Evolutionary conservation across 352 stramenopile genomes (phyloP), one percentile per base, ranked within the genome.

Genomic region (Globisporangium cederbergense): DNA sequence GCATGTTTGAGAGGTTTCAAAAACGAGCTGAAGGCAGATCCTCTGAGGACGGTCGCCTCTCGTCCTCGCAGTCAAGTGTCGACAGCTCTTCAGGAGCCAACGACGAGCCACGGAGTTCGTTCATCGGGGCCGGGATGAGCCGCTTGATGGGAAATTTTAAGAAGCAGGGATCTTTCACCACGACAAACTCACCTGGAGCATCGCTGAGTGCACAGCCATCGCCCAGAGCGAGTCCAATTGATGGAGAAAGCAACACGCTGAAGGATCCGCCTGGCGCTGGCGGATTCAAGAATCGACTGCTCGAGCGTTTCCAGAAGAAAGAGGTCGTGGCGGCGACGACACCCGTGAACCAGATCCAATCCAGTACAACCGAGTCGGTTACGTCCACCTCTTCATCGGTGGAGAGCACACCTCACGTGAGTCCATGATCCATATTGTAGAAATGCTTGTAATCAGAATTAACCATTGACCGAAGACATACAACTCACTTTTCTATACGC

Each of bases 81-180:
- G 42, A 62, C 28, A 64, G 57, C 34, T 55, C 60, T 40, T 28
- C 2, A 1, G 50, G 7, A 14, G n/a, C 53, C 13, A 66, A 66
- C 3, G 62, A 77, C 38, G 60, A 65, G 2, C 8, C 49, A 4
- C 65, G 54, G 6, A 50, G 42, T 22, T 74, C 62, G 60, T 55
- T 66, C 8, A 55, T 60, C 36, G 28, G 38, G 14, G 28, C 40
- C 14, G 52, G 51, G 3, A 28, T 66, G 50, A 52, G 34, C 18
- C 60, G 60, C 10, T 40, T 66, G 14, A 54, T 66, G 20, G 60
- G 32, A 18, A 66, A 46, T n/a, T 73, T 78, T 42, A 65, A 78
- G 62, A 64, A 61, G 13, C 45, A 64, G 4, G 58, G 36, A 14
- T 57, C 58, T n/a, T 54, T 45, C 42, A 56, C 50, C 13, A 36